Evolutionary conservation across 192 early-diverging fungal species (phyloP), one percentile per base, ranked within the genome.

Genomic region (Coemansia sp.): DNA sequence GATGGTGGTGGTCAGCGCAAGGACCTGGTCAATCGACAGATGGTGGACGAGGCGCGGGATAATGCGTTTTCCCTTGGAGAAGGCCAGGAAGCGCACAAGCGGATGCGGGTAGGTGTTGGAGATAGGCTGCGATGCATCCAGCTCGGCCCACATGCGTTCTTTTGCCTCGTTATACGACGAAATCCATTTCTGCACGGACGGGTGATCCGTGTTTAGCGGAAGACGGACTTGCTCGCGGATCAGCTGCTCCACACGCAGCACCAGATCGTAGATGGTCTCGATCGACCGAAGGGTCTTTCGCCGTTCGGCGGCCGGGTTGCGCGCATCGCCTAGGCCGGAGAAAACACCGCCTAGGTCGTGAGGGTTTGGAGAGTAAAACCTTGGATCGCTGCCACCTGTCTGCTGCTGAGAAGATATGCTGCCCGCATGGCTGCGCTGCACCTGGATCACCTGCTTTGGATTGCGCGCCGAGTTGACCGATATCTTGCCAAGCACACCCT

Each of bases 401-500:
- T 42, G 37, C 9, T 9, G 18, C 50, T 21, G 21, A 21, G 8
- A 23, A 3, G 69, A 71, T 11, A 71, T 39, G 68, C 67, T 75
- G 60, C 74, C 65, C 39, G 69, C 68, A 38, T 75, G 83, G 40
- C 82, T 67, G 43, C 82, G 84, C 61, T 85, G 85, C 42, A 93
- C 93, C 70, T 87, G 89, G 67, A 95, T 83, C 13, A 91, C 79
- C 68, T 97, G 94, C 53, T 92, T 90, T 4, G 97, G 97, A 68
- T 94, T 95, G 59, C 90, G 85, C 32, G 91, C 91, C 13, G 97
- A 95, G 66, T 90, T 90, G 52, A 93, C 81, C 1, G 95, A 90
- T 63, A 99, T 95, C 70, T 93, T 97, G 63, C 97, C 97, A 19
- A 99, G 82, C 23, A 95, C 94, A 16, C 96, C 96, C 75, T 98